Evolutionary conservation across 2,329 filamentous ascomycete species (phyloP).

Genomic region (Trichoderma hamatum): DNA sequence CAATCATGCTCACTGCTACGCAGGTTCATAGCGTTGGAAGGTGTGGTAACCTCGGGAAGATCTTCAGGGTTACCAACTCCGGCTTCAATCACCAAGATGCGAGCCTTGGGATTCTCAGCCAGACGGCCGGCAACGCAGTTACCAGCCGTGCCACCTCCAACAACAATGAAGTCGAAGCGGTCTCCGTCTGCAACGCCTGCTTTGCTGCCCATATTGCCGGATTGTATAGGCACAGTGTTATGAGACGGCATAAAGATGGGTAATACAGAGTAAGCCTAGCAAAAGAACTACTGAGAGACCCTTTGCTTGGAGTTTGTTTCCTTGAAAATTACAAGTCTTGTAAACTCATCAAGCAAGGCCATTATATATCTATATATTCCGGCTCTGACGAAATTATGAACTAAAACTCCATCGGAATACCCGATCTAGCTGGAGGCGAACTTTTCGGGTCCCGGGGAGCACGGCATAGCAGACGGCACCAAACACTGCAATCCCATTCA

Average conservation of each 20-base stretch:
- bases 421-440: background rate
- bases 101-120: constrained; percentile 43
- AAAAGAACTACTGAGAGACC: background rate
- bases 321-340: background rate
- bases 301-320: background rate
- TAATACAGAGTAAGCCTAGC: background rate
- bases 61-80: constrained; percentile 52
- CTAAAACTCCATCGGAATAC: background rate
- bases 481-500: background rate
- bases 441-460: background rate
- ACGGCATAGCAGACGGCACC: background rate
- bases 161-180: constrained; percentile 39
- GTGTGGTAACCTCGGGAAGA: constrained; percentile 56
- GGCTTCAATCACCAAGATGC: constrained; percentile 52
- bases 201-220: background rate
- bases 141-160: constrained; percentile 42
- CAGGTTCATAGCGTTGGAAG: constrained; percentile 55
- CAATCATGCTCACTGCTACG: constrained; percentile 62
- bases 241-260: background rate
- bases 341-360: background rate
- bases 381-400: background rate
- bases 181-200: background rate
- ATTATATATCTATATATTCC: background rate
- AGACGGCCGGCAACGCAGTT: constrained; percentile 43
- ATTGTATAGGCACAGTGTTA: background rate